phyloP scores from a whole-genome alignment of 163 green algal species.

The Scenedesmus sp. region DNA sequence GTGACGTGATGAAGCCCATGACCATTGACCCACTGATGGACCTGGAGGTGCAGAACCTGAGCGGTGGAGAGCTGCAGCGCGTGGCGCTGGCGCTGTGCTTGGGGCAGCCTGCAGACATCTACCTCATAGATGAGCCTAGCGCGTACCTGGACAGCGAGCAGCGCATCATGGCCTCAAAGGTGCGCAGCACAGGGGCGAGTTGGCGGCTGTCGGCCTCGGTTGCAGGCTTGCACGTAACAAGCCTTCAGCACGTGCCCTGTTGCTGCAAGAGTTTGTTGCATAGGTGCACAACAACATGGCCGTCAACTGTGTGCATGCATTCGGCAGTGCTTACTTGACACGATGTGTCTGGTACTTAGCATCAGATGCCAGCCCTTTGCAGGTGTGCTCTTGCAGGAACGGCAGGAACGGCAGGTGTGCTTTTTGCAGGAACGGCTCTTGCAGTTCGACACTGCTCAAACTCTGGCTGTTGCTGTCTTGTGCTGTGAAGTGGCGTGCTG shows the following conservation, averaged over 20 bases:
- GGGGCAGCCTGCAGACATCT: slow-evolving; percentile 96
- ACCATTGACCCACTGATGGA: slow-evolving; percentile 94
- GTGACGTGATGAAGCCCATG: slow-evolving; percentile 94
- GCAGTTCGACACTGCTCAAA: background rate
- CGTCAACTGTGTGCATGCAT: no score
- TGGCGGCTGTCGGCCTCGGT: no score
- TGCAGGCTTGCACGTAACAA: no score
- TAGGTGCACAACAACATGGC: no score
- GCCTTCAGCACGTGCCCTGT: no score
- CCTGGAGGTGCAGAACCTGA: slow-evolving; percentile 95
- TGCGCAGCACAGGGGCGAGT: slow-evolving; percentile 54
- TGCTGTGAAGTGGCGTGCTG: no score
- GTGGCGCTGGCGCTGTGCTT: slow-evolving; percentile 97
- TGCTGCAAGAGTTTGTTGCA: no score
- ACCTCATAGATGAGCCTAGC: slow-evolving; percentile 98
- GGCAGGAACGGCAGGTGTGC: no score
- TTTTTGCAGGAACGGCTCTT: no score
- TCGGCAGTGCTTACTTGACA: no score
- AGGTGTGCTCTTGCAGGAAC: background rate
- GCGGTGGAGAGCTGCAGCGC: slow-evolving; percentile 77
- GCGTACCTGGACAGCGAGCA: slow-evolving; percentile 99
- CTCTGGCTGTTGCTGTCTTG: background rate
- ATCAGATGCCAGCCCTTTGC: background rate
- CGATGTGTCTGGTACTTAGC: no score
- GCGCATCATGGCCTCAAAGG: slow-evolving; percentile 98